Conservation (phyloP, 805 yeast species). For the Blastobotrys attinorum region DNA sequence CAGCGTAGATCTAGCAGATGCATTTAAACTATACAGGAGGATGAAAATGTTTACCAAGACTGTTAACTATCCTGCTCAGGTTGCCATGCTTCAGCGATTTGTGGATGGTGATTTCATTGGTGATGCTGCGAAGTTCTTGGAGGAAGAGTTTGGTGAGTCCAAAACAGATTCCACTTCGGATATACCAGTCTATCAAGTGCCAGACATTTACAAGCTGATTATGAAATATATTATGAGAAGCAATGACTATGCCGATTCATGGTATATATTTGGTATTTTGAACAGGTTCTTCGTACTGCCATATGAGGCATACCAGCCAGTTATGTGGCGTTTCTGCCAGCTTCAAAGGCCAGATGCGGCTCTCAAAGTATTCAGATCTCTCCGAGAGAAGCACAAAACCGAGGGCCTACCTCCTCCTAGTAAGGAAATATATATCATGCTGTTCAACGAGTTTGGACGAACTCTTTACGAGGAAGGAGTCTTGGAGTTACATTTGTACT, state of each 20-base stretch:
- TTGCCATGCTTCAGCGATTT: constrained; percentile 32
- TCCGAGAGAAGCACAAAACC: constrained; percentile 47
- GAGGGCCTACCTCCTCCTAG: constrained; percentile 45
- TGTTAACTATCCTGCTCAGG: constrained; percentile 34
- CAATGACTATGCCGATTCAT: constrained; percentile 37
- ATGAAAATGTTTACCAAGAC: constrained; percentile 34
- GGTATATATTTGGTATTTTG: constrained; percentile 52
- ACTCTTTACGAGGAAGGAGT: constrained; percentile 57
- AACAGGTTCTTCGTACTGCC: constrained; percentile 51
- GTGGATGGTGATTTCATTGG: constrained; percentile 31
- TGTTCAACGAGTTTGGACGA: constrained; percentile 56
- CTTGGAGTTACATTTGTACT: constrained; percentile 49
- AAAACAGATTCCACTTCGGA: constrained; percentile 14
- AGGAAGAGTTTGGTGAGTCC: constrained; percentile 34
- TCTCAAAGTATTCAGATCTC: constrained; percentile 49
- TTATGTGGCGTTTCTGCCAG: constrained; percentile 47
- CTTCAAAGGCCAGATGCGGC: constrained; percentile 54
- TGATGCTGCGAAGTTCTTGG: constrained; percentile 37
- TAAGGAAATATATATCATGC: constrained; percentile 48
- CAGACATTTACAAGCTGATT: constrained; percentile 36
- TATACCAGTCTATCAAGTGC: constrained; percentile 23
- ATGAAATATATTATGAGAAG: constrained; percentile 38
- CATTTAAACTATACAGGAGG: constrained; percentile 33
- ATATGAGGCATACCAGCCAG: constrained; percentile 48
- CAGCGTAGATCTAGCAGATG: constrained; percentile 22